These are phyloP conservation scores for Eragrostis tef DNA, from an alignment of 202 grass and related monocot genomes.

Conservation along the genomic window DNA sequence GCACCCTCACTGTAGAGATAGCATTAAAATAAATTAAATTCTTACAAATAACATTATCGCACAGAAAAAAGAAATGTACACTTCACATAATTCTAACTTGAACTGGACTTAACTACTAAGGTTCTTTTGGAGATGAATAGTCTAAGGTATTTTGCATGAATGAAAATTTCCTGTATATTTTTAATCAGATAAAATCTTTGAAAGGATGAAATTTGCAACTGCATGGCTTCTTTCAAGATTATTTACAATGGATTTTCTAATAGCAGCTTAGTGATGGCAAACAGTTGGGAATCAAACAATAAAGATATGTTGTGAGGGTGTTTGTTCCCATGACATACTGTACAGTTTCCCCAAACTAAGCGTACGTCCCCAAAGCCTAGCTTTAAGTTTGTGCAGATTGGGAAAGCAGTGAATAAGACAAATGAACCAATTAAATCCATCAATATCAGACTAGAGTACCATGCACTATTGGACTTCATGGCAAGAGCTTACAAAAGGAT, in stretches of 20 bases:
- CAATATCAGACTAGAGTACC: neutral
- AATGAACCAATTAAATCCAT: neutral
- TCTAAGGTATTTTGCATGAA: constrained; percentile 18
- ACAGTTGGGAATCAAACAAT: neutral
- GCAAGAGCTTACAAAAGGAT: constrained; percentile 14
- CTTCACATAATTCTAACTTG: constrained; percentile 12
- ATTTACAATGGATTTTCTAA: neutral
- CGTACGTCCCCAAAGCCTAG: neutral
- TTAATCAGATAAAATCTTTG: neutral
- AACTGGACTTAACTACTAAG: neutral
- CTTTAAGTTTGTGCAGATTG: constrained; percentile 15
- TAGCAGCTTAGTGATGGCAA: constrained; percentile 21
- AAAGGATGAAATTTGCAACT: constrained; percentile 26
- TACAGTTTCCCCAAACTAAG: neutral
- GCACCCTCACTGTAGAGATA: constrained; percentile 80
- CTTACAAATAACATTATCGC: constrained; percentile 1
- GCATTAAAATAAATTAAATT: constrained; percentile 1
- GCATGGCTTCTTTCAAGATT: neutral
- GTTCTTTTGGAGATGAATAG: constrained; percentile 6
- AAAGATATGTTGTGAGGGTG: neutral
- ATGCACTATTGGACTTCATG: neutral
- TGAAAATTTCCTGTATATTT: neutral
- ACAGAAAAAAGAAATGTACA: constrained; percentile 14
- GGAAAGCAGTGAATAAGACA: neutral
- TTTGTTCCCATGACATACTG: neutral